Base-by-base conservation (phyloP, 2,329 filamentous ascomycete genomes). In the Salinomyces thailandicus region DNA sequence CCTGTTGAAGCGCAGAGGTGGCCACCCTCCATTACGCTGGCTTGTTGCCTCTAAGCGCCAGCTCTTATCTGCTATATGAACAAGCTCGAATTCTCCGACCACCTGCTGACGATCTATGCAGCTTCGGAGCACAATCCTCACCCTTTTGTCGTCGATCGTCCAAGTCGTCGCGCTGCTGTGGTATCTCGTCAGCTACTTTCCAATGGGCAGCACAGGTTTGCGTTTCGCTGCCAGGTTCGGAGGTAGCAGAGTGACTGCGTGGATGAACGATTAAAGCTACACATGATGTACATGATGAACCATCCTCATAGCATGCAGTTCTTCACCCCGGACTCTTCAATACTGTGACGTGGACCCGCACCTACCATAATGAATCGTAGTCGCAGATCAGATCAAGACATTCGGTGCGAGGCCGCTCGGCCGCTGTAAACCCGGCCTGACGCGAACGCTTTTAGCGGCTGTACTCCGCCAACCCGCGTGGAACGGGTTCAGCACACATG, bases 121-220 rank as follows among this genome's bases (percentile, higher is more conserved):
- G 86, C 77, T 93, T 47, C 81, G 81, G 58, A 89, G 73, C 57
- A 86, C 83, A 27, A 64, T 93, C 44, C 75, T 96, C 46, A 96
- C 91, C 12, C 69, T 96, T 37, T 67, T 95, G 45, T 82, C 86
- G 15, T 79, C 85, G 43, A 71, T 95, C 42, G 66, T 87, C 49
- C 91, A 98, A 60, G 70, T 96, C 37, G 78, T 79, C 36, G 83
- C 81, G 45, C 68, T 96, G 46, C 47, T 85, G 31, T 96, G 89
- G 89, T 96, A 96, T 64, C 71, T 95, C 31, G 79, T 96, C 61
- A 93, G 85, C 63, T 98, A 98, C 62, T 96, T 96, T 54, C 91
- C 91, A 17, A 94, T 96, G 87, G 91, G 91, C 27, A 84, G 83
- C 39, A 83, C 80, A 37, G 85, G 91, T 28, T 66, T 98, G 47